Evolutionary conservation across 345 rosid genomes (phyloP).

Genomic region (Brassica incana): DNA sequence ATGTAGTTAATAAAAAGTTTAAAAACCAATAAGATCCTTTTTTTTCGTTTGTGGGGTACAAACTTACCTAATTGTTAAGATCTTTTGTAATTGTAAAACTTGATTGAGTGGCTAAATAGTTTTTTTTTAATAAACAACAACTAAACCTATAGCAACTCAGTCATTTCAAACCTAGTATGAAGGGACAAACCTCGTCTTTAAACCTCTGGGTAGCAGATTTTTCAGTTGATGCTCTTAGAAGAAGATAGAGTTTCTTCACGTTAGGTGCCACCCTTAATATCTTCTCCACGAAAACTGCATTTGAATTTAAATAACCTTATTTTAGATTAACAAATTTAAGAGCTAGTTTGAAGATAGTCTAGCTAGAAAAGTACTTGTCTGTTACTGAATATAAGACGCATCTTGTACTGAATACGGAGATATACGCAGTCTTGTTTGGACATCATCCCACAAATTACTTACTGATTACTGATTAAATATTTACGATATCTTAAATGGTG

Average conservation of each 20-base stretch:
- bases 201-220: slow-evolving; percentile 64
- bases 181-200: slow-evolving; percentile 57
- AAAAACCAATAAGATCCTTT: too few species aligned
- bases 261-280: slow-evolving; percentile 76
- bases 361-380: not conserved
- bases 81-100: not conserved
- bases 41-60: not conserved
- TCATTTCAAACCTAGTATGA: not conserved
- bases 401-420: not conserved
- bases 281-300: slow-evolving; percentile 81
- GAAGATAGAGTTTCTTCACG: slow-evolving; percentile 76
- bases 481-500: not conserved
- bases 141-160: not conserved
- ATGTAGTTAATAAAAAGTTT: not conserved
- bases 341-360: not conserved
- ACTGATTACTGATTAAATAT: not conserved
- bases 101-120: not conserved
- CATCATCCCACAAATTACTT: not conserved
- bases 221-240: slow-evolving; percentile 65
- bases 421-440: not conserved
- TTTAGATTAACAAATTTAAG: not conserved
- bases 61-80: not conserved
- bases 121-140: not conserved
- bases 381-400: not conserved
- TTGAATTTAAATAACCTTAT: not conserved